These are phyloP conservation scores for Phytophthora hibernalis DNA, from an alignment of 352 stramenopile genomes.

Conservation along the genomic window DNA sequence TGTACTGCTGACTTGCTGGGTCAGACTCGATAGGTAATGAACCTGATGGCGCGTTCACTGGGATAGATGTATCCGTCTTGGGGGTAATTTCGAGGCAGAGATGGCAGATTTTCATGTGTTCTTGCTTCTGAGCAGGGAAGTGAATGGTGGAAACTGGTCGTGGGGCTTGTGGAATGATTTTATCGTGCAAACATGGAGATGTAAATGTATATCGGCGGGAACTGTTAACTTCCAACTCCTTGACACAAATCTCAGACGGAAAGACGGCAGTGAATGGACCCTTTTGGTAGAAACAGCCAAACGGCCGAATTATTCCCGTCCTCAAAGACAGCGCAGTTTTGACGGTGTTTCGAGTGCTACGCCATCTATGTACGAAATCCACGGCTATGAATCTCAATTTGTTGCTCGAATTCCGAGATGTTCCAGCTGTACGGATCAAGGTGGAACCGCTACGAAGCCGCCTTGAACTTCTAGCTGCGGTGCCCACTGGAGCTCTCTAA, in stretches of 20 bases:
- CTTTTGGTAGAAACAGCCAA: neutral
- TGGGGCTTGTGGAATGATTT: too few relatives aligned
- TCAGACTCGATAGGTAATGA: too few relatives aligned
- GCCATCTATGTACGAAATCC: too few relatives aligned
- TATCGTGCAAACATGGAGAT: too few relatives aligned
- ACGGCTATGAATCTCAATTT: neutral
- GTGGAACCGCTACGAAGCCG: constrained; percentile 14
- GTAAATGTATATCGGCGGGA: neutral
- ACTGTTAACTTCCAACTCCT: neutral
- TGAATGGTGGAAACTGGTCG: neutral
- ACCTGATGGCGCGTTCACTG: too few relatives aligned
- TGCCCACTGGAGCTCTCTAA: constrained; percentile 16
- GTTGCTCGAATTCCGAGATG: neutral
- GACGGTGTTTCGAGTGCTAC: too few relatives aligned
- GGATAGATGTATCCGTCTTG: neutral
- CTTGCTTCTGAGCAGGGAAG: neutral
- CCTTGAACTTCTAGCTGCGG: constrained; percentile 7
- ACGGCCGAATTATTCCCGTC: too few relatives aligned
- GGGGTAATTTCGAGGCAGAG: neutral
- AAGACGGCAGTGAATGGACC: neutral
- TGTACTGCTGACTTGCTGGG: too few relatives aligned
- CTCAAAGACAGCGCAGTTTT: too few relatives aligned
- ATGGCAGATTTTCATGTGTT: neutral
- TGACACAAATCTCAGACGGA: neutral
- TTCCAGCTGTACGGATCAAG: neutral